Evolutionary conservation across 2,329 filamentous ascomycete species (phyloP).

Genomic region (Botryotinia convoluta): DNA sequence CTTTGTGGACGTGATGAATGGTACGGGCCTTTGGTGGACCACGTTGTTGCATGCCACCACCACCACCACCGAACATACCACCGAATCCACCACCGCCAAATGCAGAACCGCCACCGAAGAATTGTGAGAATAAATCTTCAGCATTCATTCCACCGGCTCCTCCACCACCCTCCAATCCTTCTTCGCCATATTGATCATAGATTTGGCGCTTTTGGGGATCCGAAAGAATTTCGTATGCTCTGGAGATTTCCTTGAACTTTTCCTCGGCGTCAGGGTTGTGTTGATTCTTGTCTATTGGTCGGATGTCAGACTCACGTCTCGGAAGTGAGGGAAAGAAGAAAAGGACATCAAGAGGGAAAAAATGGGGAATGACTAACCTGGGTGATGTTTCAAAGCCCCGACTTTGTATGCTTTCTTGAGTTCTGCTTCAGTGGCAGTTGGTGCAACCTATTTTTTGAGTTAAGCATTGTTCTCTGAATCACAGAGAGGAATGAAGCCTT

Average conservation of each 20-base stretch:
- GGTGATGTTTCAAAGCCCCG: slow-evolving; percentile 79
- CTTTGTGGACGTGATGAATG: slow-evolving; percentile 98
- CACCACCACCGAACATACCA: slow-evolving; percentile 65
- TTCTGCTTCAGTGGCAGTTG: slow-evolving; percentile 77
- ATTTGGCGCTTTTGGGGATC: slow-evolving; percentile 87
- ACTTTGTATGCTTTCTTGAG: slow-evolving; percentile 90
- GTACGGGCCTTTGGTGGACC: slow-evolving; percentile 88
- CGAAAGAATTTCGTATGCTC: slow-evolving; percentile 92
- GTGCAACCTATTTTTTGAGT: slow-evolving; percentile 60
- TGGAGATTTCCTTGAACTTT: slow-evolving; percentile 97
- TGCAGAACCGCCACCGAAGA: slow-evolving; percentile 73
- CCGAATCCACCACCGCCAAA: slow-evolving; percentile 69
- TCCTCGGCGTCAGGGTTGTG: slow-evolving; percentile 90
- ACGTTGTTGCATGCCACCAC: slow-evolving; percentile 68
- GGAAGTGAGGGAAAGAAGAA: slow-evolving; percentile 10
- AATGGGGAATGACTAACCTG: slow-evolving; percentile 55
- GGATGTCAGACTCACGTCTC: background rate
- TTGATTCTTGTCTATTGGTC: slow-evolving; percentile 80
- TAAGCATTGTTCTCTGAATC: slow-evolving; percentile 28
- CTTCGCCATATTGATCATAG: slow-evolving; percentile 98
- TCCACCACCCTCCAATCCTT: slow-evolving; percentile 86
- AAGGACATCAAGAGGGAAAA: slow-evolving; percentile 1
- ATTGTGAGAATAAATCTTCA: slow-evolving; percentile 94
- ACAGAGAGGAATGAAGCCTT: slow-evolving; percentile 40
- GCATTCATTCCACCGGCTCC: slow-evolving; percentile 83